Percentiles rank a stretch among this genome's conserved stretches.
Evolutionary conservation across 1,284 basidiomycete genomes (phyloP).

Genomic region (Hymenochaete sp.): DNA sequence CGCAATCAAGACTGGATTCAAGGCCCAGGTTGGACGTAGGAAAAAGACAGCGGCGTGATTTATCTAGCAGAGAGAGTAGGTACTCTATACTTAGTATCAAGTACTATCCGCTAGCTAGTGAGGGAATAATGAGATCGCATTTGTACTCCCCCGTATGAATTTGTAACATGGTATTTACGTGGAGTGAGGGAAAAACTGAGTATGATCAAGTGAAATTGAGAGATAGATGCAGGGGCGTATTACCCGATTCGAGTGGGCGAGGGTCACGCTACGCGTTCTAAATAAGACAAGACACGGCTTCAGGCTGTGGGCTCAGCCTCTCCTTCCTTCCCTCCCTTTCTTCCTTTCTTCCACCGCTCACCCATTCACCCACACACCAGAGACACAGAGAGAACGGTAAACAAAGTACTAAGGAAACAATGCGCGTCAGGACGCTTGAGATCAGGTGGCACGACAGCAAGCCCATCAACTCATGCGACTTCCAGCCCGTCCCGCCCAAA

Average conservation of each 20-base stretch:
- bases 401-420: conserved; percentile 23
- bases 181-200: no score
- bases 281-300: conserved; percentile 3
- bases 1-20: conserved; percentile 98
- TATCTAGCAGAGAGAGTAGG: background rate
- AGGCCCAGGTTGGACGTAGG: conserved; percentile 90
- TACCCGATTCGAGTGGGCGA: no score
- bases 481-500: conserved; percentile 73
- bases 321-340: conserved; percentile 2
- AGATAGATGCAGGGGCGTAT: no score
- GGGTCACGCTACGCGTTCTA: conserved; percentile 9
- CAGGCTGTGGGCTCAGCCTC: no score
- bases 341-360: conserved; percentile 1
- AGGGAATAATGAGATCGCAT: no score
- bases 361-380: background rate
- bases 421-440: conserved; percentile 80
- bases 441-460: conserved; percentile 94
- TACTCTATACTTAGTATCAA: background rate
- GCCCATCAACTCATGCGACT: conserved; percentile 91
- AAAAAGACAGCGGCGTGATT: conserved; percentile 47
- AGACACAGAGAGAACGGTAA: conserved; percentile 2
- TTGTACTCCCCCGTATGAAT: no score
- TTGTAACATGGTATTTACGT: no score
- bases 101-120: no score
- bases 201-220: no score